These are phyloP conservation scores for Ascochyta koolunga DNA, from an alignment of 2,329 filamentous ascomycete species.

Conservation along the genomic window DNA sequence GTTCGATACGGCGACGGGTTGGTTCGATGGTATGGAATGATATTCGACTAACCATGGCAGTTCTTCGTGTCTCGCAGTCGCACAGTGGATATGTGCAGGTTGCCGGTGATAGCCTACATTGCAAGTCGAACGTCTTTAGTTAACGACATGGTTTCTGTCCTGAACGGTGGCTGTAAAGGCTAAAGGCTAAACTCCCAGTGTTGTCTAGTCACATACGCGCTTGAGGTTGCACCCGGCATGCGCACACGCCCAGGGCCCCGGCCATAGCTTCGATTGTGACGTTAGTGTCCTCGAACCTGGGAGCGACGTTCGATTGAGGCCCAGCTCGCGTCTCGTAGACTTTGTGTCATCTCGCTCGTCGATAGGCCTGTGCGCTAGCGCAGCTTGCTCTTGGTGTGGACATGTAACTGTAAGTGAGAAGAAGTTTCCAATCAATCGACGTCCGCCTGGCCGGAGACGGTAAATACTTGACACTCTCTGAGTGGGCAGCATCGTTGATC, in stretches of 20 bases:
- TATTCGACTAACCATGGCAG: background rate
- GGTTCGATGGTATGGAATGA: background rate
- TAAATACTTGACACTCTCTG: background rate
- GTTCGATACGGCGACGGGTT: constrained; percentile 10
- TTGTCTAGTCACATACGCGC: constrained; percentile 16
- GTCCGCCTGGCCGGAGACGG: background rate
- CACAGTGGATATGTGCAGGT: background rate
- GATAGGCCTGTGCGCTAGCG: constrained; percentile 34
- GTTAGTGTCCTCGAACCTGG: constrained; percentile 33
- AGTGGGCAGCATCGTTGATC: background rate
- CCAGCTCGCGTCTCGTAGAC: constrained; percentile 26
- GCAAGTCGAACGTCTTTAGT: background rate
- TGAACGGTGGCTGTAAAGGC: constrained; percentile 40
- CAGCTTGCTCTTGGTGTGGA: background rate
- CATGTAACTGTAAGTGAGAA: background rate
- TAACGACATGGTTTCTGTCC: background rate
- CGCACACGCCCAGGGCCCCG: constrained; percentile 37
- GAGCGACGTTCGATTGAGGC: constrained; percentile 42
- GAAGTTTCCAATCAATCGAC: background rate
- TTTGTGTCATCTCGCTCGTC: constrained; percentile 37
- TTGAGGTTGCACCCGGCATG: constrained; percentile 23
- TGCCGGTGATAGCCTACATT: background rate
- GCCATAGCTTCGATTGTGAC: constrained; percentile 33
- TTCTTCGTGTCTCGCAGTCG: background rate
- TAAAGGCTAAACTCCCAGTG: constrained; percentile 45